Base-by-base conservation (phyloP, 2,329 filamentous ascomycete species). In the Cordyceps pruinosa region DNA sequence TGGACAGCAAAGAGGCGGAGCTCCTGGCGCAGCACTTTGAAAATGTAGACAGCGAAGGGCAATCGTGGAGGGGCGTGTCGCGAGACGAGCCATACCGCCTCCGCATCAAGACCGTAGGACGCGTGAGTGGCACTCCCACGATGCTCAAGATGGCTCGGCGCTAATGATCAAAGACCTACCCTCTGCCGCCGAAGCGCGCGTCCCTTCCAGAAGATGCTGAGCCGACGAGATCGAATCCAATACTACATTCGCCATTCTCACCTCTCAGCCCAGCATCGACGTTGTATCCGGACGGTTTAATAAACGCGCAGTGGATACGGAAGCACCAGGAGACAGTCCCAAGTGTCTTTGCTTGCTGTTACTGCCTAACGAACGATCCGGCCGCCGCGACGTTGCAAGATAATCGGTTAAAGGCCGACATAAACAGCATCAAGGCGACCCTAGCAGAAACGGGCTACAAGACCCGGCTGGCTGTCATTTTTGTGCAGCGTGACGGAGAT, bases 211-310 rank as follows among this genome's bases (percentile, higher is more conserved):
- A 78, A 47, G 73, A 79, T 56, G 72, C 79, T 64, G 77, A 81
- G 51, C 66, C 72, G 4, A 73, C 78, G 54, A 70, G 73, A 37
- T 69, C 76, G 25, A 72, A 77, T 19, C 74, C 79, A 59, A 75
- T 85, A n/a, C 75, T 96, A 5, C 93, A 97, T 71, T 97, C 94
- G 13, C 90, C 92, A 1, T 85, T 96, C 63, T 97, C 94, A 2
- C 94, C 93, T 1, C 78, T 97, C 30, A 94, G 89, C 39, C 91
- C 92, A 4, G 81, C 81, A 8, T 96, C 93, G 8, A 78, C 84
- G 2, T 80, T 95, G 3, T 97, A 94, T 68, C 92, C 93, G 8
- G 94, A 97, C 72, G 94, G 93, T 5, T 76, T 97, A 58, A 84
- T 97, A 69, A 85, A 91, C 59, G 80, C 86, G 21, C 73, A 83